Conservation (phyloP, 768 basidiomycete genomes). For the Sarcomyxa edulis region DNA sequence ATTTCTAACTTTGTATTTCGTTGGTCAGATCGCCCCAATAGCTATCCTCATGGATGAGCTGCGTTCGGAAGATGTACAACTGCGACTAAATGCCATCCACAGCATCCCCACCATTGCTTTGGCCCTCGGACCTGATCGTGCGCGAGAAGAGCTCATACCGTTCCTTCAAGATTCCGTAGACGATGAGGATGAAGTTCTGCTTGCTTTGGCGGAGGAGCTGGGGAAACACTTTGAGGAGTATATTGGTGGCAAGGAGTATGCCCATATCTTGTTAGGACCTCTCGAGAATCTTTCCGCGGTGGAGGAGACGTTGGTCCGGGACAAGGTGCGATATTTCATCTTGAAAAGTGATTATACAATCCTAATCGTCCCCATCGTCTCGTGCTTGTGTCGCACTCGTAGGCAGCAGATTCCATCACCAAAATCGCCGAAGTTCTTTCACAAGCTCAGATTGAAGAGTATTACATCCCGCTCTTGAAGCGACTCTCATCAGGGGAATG, state of each 20-base stretch:
- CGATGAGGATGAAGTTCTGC: constrained; percentile 96
- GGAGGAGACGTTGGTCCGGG: constrained; percentile 95
- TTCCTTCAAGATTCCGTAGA: constrained; percentile 99
- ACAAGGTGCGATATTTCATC: constrained; percentile 64
- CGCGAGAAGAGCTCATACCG: constrained; percentile 90
- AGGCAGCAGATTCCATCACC: constrained; percentile 96
- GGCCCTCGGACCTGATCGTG: constrained; percentile 91
- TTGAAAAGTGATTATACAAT: background rate
- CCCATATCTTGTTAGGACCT: constrained; percentile 85
- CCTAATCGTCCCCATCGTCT: background rate
- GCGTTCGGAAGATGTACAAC: constrained; percentile 94
- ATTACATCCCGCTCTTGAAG: constrained; percentile 87
- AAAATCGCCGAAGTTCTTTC: constrained; percentile 80
- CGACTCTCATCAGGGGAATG: constrained; percentile 92
- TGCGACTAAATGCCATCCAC: constrained; percentile 94
- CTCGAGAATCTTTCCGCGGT: constrained; percentile 94
- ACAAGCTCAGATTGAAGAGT: constrained; percentile 76
- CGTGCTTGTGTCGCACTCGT: constrained; percentile 3
- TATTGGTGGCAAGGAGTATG: constrained; percentile 83
- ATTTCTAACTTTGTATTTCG: constrained; percentile 15
- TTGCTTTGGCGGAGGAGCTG: constrained; percentile 93
- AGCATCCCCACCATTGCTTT: constrained; percentile 97
- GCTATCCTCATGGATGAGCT: constrained; percentile 98
- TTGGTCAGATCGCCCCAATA: constrained; percentile 78
- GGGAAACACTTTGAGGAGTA: constrained; percentile 92